Conservation (phyloP, 208 protist species). For the Acanthamoeba divionensis region DNA sequence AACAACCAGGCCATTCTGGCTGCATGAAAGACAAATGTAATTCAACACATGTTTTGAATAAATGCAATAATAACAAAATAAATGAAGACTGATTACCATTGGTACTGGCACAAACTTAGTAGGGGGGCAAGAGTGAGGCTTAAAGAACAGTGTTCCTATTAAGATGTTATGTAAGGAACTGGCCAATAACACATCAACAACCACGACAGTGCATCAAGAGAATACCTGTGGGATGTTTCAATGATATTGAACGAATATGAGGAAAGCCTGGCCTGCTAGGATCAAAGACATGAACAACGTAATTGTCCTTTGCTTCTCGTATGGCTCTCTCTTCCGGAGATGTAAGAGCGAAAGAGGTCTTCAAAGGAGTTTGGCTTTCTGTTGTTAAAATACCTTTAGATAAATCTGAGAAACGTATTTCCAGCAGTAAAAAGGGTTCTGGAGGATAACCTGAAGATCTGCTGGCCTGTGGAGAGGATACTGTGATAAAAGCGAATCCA, state of each 20-base stretch:
- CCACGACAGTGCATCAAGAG: neutral
- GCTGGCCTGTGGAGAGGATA: no score
- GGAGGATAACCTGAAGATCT: no score
- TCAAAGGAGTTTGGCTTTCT: no score
- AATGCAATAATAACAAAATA: neutral
- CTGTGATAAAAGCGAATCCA: neutral
- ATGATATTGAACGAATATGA: neutral
- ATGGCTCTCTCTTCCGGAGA: neutral
- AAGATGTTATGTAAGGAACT: neutral
- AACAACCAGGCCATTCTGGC: slow-evolving; percentile 36
- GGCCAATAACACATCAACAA: neutral
- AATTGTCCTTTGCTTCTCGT: slow-evolving; percentile 41
- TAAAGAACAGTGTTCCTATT: neutral
- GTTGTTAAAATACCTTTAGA: no score
- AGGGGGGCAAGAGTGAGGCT: neutral
- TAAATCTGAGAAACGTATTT: no score
- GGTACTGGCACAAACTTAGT: no score
- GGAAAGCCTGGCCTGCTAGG: neutral
- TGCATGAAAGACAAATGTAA: neutral
- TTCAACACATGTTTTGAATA: neutral
- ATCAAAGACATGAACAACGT: slow-evolving; percentile 31
- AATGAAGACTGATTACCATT: no score
- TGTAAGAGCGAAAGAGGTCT: no score
- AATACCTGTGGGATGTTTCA: neutral
- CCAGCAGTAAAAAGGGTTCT: no score